A percentile compares a stretch with the other conserved stretches of the same genome.
Evolutionary conservation across 371 early-diverging fungal genomes (phyloP).

Genomic region (Parasitella parasitica): DNA sequence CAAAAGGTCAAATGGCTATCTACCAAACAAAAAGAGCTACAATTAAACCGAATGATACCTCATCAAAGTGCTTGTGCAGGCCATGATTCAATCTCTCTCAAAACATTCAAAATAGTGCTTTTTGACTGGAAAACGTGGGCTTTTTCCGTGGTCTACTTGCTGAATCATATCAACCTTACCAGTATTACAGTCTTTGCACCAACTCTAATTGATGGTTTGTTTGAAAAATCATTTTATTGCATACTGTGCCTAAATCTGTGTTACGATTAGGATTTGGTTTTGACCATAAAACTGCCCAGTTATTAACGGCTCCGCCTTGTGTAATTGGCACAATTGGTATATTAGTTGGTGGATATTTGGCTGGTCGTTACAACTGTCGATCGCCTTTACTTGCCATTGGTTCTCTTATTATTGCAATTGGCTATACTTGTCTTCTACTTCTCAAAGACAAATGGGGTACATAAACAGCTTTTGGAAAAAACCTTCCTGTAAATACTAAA

Average conservation of each 20-base stretch:
- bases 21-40: slow-evolving; percentile 27
- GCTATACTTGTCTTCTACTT: slow-evolving; percentile 16
- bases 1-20: slow-evolving; percentile 32
- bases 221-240: too few relatives aligned
- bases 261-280: slow-evolving; percentile 39
- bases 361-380: slow-evolving; percentile 21
- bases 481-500: not conserved
- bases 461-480: too few relatives aligned
- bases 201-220: slow-evolving; percentile 25
- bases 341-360: slow-evolving; percentile 26
- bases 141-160: slow-evolving; percentile 18
- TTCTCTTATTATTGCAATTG: slow-evolving; percentile 22
- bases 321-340: slow-evolving; percentile 21
- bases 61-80: slow-evolving; percentile 6
- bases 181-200: slow-evolving; percentile 30
- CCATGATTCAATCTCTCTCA: slow-evolving; percentile 29
- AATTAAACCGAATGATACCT: slow-evolving; percentile 6
- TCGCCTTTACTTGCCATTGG: slow-evolving; percentile 23
- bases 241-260: slow-evolving; percentile 48
- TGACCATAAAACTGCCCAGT: slow-evolving; percentile 18
- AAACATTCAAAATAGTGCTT: slow-evolving; percentile 44
- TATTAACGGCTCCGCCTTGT: slow-evolving; percentile 35
- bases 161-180: slow-evolving; percentile 21
- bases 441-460: slow-evolving; percentile 31
- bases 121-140: slow-evolving; percentile 34